Evolutionary conservation across 345 rosid species (phyloP), one percentile per base, ranked within the genome.

Genomic region (Carallia pectinifolia): DNA sequence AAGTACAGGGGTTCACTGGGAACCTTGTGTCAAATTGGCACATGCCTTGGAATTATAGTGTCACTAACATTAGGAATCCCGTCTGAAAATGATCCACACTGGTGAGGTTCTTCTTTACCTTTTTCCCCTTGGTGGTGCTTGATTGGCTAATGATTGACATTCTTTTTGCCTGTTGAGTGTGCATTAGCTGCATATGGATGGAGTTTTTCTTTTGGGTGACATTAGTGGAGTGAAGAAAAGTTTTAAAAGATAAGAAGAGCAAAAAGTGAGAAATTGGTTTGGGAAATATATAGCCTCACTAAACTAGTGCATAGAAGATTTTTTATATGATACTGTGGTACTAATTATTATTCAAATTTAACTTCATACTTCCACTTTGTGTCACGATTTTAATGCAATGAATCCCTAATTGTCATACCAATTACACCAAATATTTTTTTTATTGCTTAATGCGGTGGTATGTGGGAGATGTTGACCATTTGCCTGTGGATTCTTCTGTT

Each of bases 1-100:
- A 88, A 82, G 61, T 91, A 85, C 73, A 83, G 90, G 76, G 97
- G 94, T 59, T 88, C 86, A 18, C 74, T 89, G 53, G 97, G 92
- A 68, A 79, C 89, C 68, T 64, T 85, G 48, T 82, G 83, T 77
- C 89, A 86, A 62, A 79, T 87, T 64, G 92, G 90, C 73, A 89
- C 94, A 17, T 89, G 94, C 85, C 84, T 85, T 70, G 94, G 94
- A 61, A 87, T 89, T 60, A 82, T 90, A 63, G 64, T 80, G 48
- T 89, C 94, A 56, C 71, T 89, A 54, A 75, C 78, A 76, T 73
- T 88, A 13, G 94, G 82, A 65, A 82, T 90, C 72, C 88, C 84
- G 9, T 84, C 90, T 7, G 86, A 82, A 83, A 75, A 71, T 61
- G 84, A 90, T 83, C 94, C 89, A 15, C 90, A 87, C 74, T 90